Base-by-base conservation (phyloP, 2,329 filamentous ascomycete species). In the Exophiala xenobiotica region DNA sequence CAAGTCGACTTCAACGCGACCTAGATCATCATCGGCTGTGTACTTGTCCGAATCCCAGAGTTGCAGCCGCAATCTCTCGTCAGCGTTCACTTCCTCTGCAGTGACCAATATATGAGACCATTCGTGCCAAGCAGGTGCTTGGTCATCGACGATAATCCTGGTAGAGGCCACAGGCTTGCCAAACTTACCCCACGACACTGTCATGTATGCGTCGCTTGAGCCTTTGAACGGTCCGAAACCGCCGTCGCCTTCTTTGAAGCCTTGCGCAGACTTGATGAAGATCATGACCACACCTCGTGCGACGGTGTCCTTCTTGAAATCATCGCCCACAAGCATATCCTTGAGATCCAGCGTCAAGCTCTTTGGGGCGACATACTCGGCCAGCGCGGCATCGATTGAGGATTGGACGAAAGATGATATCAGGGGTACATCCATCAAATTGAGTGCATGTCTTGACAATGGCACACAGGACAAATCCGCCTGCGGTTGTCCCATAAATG, bases 131-230 rank as follows among this genome's bases (percentile, higher is more conserved):
- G 72, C 74, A 0, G 87, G 87, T 23, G 86, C 73, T 73, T 87
- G 84, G 40, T 88, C 82, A 1, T 76, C 74, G 31, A 77, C 67
- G 18, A 89, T 75, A 35, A 90, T 78, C 42, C 86, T 78, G 0
- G 86, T 89, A 46, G 76, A 85, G 64, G 71, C 85, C 51, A 85
- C 74, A 42, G 81, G 81, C 61, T 86, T 87, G 46, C 86, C 85
- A 64, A 89, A 89, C 64, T 90, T 90, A 18, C 85, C 85, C 85
- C 86, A 90, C 1, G 82, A 85, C 6, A 88, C 82, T 1, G 82
- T 83, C 12, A 88, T 79, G 57, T 90, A 90, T 0, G 83, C 76
- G 66, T 90, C 87, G 7, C 85, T 82, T 4, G 81, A 80, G 6
- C 83, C 85, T 57, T 80, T 76, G 50, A 83, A 66, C 1, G 82